Percentiles rank a stretch among this genome's conserved stretches.
Evolutionary conservation across 306 rosid genomes (phyloP).

Genomic region (Neltuma alba): DNA sequence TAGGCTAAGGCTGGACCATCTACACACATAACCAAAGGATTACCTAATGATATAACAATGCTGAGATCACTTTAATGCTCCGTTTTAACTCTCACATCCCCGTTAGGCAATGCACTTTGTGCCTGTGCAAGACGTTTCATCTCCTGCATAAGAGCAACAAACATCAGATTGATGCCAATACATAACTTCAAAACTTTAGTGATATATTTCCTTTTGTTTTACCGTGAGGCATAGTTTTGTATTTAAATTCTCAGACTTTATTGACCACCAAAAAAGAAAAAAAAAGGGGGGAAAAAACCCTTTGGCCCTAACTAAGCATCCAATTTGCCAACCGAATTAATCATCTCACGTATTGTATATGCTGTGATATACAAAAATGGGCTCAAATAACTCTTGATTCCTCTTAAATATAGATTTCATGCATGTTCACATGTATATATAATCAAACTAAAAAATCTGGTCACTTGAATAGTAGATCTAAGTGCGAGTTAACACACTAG

Average conservation of each 20-base stretch:
- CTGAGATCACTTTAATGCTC: conserved; percentile 52
- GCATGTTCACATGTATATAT: too few species aligned
- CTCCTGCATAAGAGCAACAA: conserved; percentile 61
- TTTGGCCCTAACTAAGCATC: neutral
- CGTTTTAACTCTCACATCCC: conserved; percentile 76
- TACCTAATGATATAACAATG: conserved; percentile 5
- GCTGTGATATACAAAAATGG: neutral
- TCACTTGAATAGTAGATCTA: neutral
- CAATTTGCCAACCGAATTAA: neutral
- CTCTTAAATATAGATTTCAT: neutral
- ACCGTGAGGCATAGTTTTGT: neutral
- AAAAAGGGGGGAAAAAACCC: too few species aligned
- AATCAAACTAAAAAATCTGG: neutral
- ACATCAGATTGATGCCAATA: conserved; percentile 1
- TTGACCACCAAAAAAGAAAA: too few species aligned
- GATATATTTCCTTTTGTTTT: neutral
- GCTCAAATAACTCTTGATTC: neutral
- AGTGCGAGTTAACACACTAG: neutral
- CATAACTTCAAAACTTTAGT: neutral
- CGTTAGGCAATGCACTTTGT: conserved; percentile 75
- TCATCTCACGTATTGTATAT: neutral
- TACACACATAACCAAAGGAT: neutral
- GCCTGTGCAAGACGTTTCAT: conserved; percentile 75
- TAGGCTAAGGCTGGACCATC: neutral
- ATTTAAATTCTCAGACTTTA: neutral